Evolutionary conservation across 352 stramenopile genomes (phyloP), one percentile per base, ranked within the genome.

Genomic region (Globisporangium echinulatum): DNA sequence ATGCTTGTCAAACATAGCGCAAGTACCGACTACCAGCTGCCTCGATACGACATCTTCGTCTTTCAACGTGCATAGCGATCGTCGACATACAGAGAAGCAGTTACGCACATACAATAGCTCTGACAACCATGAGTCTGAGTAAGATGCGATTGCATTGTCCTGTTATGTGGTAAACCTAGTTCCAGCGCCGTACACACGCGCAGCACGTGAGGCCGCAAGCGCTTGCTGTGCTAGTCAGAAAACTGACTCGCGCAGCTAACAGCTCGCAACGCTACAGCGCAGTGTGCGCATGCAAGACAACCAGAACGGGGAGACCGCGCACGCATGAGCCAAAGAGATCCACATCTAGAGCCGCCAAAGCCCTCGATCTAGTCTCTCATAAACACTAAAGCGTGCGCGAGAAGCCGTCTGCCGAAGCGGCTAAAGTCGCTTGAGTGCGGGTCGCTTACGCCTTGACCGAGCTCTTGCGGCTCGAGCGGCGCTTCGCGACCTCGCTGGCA

Each of bases 401-500:
- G 46, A 50, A 50, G 46, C 46, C 17, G 46, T 50, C 46, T 50
- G 46, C 46, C 46, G 46, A 25, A 50, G 46, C 46, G 17, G 17
- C 46, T n/a, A 50, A 17, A 50, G 14, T 9, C 15, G 46, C 15
- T 33, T 25, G 17, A 57, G 58, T 57, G 39, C 14, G 38, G 37
- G 33, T 52, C 55, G 78, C 72, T 89, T 93, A 91, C 56, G 88
- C 82, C 79, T 97, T 96, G 55, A 94, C 82, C 76, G 89, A 90
- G 88, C 59, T 82, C 95, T 98, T 90, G 79, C 97, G 94, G 71
- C 96, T 98, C 77, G 91, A 98, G 79, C 97, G 90, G 83, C 97
- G 94, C 94, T 99, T 99, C 72, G 92, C 97, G 72, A 99, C 96
- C 68, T 98, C 91, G 70, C 93, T 98, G 77, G 95, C 90, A 86